phyloP scores from a whole-genome alignment of 495 filamentous ascomycete genomes.

The Xanthoparmelia taractica region DNA sequence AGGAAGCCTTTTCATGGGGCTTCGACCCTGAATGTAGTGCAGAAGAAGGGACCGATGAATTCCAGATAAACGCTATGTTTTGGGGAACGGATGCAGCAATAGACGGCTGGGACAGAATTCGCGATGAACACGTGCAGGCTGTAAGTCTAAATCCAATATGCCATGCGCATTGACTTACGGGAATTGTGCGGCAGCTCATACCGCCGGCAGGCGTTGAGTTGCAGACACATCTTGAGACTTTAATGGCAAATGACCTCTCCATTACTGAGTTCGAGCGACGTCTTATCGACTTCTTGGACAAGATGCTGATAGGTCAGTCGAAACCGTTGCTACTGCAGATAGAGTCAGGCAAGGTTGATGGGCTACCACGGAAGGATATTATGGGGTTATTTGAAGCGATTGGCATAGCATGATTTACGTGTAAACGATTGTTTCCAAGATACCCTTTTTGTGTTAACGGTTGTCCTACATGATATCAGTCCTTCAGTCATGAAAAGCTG shows the following conservation, averaged over 20 bases:
- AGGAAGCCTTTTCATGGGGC: slow-evolving; percentile 32
- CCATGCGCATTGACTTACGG: slow-evolving; percentile 1
- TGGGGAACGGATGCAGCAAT: slow-evolving; percentile 20
- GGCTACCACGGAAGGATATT: slow-evolving; percentile 34
- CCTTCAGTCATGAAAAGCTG: background rate
- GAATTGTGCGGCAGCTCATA: slow-evolving; percentile 15
- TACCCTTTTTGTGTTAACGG: slow-evolving; percentile 4
- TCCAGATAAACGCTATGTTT: slow-evolving; percentile 27
- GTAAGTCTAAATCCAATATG: slow-evolving; percentile 13
- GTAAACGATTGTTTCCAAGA: background rate
- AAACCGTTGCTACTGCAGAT: slow-evolving; percentile 40
- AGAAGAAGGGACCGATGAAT: slow-evolving; percentile 24
- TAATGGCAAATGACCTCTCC: slow-evolving; percentile 15
- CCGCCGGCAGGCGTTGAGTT: slow-evolving; percentile 18
- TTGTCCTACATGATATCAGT: background rate
- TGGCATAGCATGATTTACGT: slow-evolving; percentile 26
- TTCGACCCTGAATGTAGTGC: slow-evolving; percentile 20
- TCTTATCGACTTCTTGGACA: slow-evolving; percentile 30
- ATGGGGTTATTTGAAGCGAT: slow-evolving; percentile 29
- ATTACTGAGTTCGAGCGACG: slow-evolving; percentile 24
- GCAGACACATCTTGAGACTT: slow-evolving; percentile 8
- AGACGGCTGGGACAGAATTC: slow-evolving; percentile 19
- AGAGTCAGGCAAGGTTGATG: slow-evolving; percentile 37
- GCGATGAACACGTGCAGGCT: slow-evolving; percentile 20
- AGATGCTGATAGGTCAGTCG: slow-evolving; percentile 35